These are phyloP conservation scores for Magnolia kwangsiensis DNA, from an alignment of 164 flowering plant species.

Conservation along the genomic window DNA sequence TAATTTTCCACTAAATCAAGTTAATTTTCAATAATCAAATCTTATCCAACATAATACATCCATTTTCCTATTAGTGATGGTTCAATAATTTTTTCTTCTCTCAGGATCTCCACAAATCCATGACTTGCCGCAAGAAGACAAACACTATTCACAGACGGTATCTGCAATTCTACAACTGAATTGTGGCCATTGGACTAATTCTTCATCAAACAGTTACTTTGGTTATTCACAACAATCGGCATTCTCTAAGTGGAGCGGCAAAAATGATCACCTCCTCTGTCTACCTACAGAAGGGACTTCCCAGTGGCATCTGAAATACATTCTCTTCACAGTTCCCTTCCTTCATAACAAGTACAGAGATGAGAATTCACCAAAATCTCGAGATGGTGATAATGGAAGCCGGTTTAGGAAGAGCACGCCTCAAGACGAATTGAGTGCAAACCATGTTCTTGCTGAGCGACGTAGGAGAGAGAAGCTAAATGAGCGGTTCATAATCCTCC, in stretches of 20 bases:
- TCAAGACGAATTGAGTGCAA: slow-evolving; percentile 28
- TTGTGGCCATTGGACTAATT: slow-evolving; percentile 34
- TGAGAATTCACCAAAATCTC: slow-evolving; percentile 34
- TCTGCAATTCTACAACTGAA: slow-evolving; percentile 62
- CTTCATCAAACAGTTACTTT: slow-evolving; percentile 25
- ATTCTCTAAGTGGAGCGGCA: slow-evolving; percentile 52
- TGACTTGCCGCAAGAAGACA: slow-evolving; percentile 52
- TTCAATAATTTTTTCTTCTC: not conserved
- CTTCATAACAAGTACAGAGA: slow-evolving; percentile 53
- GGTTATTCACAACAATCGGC: slow-evolving; percentile 44
- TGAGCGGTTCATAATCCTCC: slow-evolving; percentile 18
- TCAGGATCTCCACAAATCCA: slow-evolving; percentile 20
- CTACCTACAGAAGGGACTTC: slow-evolving; percentile 34
- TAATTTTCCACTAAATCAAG: no score
- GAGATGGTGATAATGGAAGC: slow-evolving; percentile 22
- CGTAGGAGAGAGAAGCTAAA: slow-evolving; percentile 24
- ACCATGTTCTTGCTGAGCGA: slow-evolving; percentile 17
- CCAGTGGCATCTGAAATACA: slow-evolving; percentile 74
- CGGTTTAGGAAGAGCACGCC: slow-evolving; percentile 34
- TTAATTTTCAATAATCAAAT: no score
- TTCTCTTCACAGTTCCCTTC: slow-evolving; percentile 66
- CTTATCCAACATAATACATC: no score
- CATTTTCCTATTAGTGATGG: no score
- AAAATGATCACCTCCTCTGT: slow-evolving; percentile 26
- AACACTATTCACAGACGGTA: slow-evolving; percentile 78